Base-by-base conservation (phyloP, 257 asterid species). In the Ballota nigra region DNA sequence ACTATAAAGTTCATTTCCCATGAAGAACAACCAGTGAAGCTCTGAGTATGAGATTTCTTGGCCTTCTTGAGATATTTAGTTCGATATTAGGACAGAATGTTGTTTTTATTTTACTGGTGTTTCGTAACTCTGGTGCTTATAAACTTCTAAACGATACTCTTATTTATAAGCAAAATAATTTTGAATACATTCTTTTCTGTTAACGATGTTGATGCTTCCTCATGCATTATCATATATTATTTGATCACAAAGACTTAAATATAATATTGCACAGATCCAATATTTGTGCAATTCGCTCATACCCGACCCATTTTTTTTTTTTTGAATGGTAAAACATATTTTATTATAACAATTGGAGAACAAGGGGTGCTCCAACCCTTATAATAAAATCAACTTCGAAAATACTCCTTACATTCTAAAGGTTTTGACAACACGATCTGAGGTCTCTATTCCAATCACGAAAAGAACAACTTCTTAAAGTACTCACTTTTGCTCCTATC, bases 1-100 rank as follows among this genome's bases (percentile, higher is more conserved):
- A 75, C 76, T 23, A 23, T 47, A 47, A 15, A 56, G 33, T 26
- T 68, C 34, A 43, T 61, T 33, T 49, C 47, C 63, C 20, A 7
- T 38, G 63, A 66, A 33, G 62, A 74, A 52, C 70, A 9, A 66
- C 56, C 45, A 26, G n/a, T 47, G 19, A 73, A 68, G 77, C 33
- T 62, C 61, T 55, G 66, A 70, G 68, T 66, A 11, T 60, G 68
- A 53, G 55, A 38, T 68, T 51, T 63, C 63, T 76, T 49, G 73
- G 43, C 61, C 45, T 62, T 56, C 20, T 66, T 65, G 43, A 63
- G 43, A 74, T 41, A 8, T 69, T 41, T 61, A 63, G 45, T 55
- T 34, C 16, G 58, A 57, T 15, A 66, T 59, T 77, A 71, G 74
- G 64, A 16, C n/a, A 60, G 24, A 15, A n/a, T 52, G 71, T 16